Conservation (phyloP, 495 filamentous ascomycete genomes). For the Penicillium paxilli region DNA sequence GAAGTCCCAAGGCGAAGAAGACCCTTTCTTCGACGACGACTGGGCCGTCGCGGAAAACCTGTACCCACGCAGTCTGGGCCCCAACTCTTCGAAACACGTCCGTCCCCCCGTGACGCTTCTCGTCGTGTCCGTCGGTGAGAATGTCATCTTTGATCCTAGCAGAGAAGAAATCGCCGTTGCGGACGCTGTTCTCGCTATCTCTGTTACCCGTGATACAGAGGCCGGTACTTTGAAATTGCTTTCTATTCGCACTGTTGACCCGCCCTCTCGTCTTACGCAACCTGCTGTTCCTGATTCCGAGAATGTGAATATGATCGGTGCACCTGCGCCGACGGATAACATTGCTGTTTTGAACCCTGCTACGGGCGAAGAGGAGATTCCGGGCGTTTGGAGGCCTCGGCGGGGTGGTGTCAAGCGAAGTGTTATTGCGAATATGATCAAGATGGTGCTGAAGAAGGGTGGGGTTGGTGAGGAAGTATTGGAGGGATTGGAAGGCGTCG, state of each 20-base stretch:
- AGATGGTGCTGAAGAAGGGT: constrained; percentile 63
- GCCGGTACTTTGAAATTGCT: constrained; percentile 48
- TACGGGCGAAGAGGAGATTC: constrained; percentile 53
- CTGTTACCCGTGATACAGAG: constrained; percentile 49
- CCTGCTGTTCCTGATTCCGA: constrained; percentile 67
- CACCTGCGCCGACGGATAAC: constrained; percentile 32
- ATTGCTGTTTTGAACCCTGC: constrained; percentile 24
- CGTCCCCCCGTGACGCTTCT: constrained; percentile 85
- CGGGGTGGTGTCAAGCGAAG: constrained; percentile 72
- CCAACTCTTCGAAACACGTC: constrained; percentile 23
- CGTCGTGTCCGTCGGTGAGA: constrained; percentile 80
- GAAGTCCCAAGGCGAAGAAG: constrained; percentile 84
- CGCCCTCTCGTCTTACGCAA: constrained; percentile 68
- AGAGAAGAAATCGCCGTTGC: constrained; percentile 91
- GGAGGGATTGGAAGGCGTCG: constrained; percentile 65
- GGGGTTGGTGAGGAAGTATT: constrained; percentile 86
- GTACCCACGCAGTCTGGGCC: constrained; percentile 56
- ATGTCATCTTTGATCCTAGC: constrained; percentile 90
- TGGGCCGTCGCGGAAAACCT: constrained; percentile 81
- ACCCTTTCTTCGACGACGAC: constrained; percentile 97
- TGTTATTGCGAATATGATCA: constrained; percentile 65
- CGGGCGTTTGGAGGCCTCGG: constrained; percentile 77
- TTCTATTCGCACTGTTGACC: constrained; percentile 68
- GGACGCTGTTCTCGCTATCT: constrained; percentile 81
- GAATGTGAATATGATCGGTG: constrained; percentile 61